Percentiles rank a stretch among this genome's conserved stretches.
Evolutionary conservation across 1,284 basidiomycete genomes (phyloP).

Genomic region (Rhizoctonia solani): DNA sequence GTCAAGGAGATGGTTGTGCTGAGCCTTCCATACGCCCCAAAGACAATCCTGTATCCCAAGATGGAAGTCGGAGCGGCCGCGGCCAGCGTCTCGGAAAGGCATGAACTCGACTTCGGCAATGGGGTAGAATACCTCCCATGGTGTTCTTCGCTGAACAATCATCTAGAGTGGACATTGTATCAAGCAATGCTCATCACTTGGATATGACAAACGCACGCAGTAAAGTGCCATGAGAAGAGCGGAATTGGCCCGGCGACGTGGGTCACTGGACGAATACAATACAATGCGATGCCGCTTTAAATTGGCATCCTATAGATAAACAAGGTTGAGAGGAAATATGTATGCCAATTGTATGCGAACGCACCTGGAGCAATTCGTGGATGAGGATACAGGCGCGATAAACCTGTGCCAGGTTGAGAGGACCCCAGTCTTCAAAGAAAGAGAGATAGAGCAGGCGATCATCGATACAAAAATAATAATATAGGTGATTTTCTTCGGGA

Average conservation of each 20-base stretch:
- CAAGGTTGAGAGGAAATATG: conserved; percentile 1
- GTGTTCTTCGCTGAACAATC: conserved; percentile 89
- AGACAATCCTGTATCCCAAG: conserved; percentile 92
- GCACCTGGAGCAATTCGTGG: conserved; percentile 83
- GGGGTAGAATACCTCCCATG: conserved; percentile 94
- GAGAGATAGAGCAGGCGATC: conserved; percentile 90
- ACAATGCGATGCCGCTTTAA: conserved; percentile 74
- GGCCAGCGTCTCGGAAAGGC: conserved; percentile 95
- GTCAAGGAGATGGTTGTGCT: conserved; percentile 85
- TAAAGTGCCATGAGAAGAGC: conserved; percentile 91
- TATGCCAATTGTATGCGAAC: conserved; percentile 39
- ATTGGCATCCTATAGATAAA: conserved; percentile 64
- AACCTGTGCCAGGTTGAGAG: conserved; percentile 88
- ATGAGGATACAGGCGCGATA: conserved; percentile 94
- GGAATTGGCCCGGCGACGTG: conserved; percentile 89
- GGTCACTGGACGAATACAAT: conserved; percentile 85
- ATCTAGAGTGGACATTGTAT: conserved; percentile 58
- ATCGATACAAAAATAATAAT: conserved; percentile 88
- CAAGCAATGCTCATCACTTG: not conserved
- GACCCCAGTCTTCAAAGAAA: conserved; percentile 95
- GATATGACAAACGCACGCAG: conserved; percentile 58
- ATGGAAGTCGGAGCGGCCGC: conserved; percentile 90
- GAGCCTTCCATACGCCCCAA: conserved; percentile 95
- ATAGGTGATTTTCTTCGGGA: conserved; percentile 65
- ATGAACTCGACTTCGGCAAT: conserved; percentile 89